phyloP scores from a whole-genome alignment of 495 filamentous ascomycete species.

The Podospora conica region DNA sequence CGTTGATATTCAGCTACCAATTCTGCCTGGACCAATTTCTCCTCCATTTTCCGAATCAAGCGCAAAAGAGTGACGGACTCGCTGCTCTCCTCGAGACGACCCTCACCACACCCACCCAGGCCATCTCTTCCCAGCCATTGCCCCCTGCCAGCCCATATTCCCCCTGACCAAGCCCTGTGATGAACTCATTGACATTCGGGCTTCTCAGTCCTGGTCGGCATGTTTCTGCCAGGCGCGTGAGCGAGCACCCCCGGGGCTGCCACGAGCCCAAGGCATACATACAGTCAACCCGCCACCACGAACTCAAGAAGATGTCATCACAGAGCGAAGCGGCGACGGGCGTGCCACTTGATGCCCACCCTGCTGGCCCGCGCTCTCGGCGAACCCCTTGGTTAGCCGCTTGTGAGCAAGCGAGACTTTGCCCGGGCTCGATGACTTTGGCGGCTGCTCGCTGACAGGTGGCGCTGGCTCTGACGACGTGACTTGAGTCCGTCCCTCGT shows the following conservation, averaged over 20 bases:
- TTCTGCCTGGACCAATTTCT: constrained; percentile 11
- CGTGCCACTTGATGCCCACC: constrained; percentile 37
- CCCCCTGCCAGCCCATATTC: constrained; percentile 13
- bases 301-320: constrained; percentile 54
- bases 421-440: constrained; percentile 33
- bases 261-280: constrained; percentile 11
- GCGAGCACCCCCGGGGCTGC: background rate
- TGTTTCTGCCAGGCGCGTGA: constrained; percentile 8
- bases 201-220: constrained; percentile 24
- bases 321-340: constrained; percentile 54
- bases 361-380: constrained; percentile 32
- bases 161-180: constrained; percentile 24
- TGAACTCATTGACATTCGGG: constrained; percentile 16
- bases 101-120: background rate
- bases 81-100: constrained; percentile 6
- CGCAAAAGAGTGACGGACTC: constrained; percentile 28
- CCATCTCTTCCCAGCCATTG: background rate
- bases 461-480: constrained; percentile 50
- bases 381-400: constrained; percentile 37
- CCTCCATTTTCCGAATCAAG: constrained; percentile 13
- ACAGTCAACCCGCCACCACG: constrained; percentile 20
- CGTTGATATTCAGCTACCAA: constrained; percentile 10
- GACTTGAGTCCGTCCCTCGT: constrained; percentile 80
- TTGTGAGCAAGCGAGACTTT: constrained; percentile 32
- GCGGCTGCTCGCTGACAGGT: constrained; percentile 28